phyloP scores from a whole-genome alignment of 805 yeast species.

The Candida broadrunensis region DNA sequence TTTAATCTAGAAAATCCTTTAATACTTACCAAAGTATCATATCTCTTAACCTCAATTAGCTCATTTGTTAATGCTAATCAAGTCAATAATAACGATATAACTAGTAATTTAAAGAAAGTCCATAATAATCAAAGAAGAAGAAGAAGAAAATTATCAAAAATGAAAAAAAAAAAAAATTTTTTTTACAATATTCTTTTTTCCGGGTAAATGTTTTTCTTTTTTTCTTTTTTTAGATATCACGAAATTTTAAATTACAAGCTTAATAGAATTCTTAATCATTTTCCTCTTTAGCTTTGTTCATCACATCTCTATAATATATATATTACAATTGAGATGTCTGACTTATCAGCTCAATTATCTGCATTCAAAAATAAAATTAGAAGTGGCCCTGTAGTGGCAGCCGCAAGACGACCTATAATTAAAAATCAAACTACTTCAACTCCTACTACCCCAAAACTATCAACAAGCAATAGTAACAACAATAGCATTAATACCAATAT shows the following conservation, averaged over 20 bases:
- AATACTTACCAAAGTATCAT: slow-evolving; percentile 5
- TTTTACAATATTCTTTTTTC: not conserved
- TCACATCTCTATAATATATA: not conserved
- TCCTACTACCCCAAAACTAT: not conserved
- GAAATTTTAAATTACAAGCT: no score
- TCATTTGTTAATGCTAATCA: slow-evolving; percentile 21
- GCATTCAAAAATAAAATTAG: slow-evolving; percentile 45
- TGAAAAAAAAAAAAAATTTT: not conserved
- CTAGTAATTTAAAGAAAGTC: not conserved
- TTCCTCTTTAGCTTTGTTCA: not conserved
- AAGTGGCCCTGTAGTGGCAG: slow-evolving; percentile 42
- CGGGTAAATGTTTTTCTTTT: slow-evolving; percentile 1
- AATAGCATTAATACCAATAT: not conserved
- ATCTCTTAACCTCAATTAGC: slow-evolving; percentile 11
- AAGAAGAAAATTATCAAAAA: not conserved
- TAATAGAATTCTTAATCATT: no score
- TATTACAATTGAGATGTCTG: slow-evolving; percentile 19
- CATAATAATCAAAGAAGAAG: not conserved
- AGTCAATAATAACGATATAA: not conserved
- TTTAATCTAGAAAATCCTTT: slow-evolving; percentile 21
- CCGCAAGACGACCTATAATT: slow-evolving; percentile 22
- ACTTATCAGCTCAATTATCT: slow-evolving; percentile 42
- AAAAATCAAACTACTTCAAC: slow-evolving; percentile 10
- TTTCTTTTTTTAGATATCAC: no score
- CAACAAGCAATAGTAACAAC: no score